phyloP scores from a whole-genome alignment of 1,284 basidiomycete species.

The Pulchroboletus neoregius region DNA sequence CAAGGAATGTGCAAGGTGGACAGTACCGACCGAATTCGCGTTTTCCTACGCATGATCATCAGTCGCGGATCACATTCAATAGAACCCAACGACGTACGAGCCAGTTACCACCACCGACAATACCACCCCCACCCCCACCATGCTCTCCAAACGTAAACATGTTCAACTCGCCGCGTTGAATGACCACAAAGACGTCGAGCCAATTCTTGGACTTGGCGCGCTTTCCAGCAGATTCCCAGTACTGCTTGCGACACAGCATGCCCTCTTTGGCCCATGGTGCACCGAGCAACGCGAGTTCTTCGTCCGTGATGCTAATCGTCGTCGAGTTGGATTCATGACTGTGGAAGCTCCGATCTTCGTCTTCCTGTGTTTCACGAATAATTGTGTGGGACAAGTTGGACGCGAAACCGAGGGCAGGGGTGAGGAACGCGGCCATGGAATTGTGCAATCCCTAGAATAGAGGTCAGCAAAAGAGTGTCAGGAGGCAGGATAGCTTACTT shows the following conservation, averaged over 20 bases:
- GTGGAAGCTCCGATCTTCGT: conserved; percentile 72
- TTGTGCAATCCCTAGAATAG: conserved; percentile 40
- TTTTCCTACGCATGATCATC: conserved; percentile 56
- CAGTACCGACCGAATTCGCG: conserved; percentile 76
- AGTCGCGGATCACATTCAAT: background rate
- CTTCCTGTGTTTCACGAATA: conserved; percentile 91
- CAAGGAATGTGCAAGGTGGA: conserved; percentile 83
- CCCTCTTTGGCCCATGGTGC: conserved; percentile 99
- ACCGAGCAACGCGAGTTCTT: conserved; percentile 90
- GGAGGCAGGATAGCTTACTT: conserved; percentile 42
- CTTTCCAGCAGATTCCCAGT: conserved; percentile 84
- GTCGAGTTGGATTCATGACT: conserved; percentile 61
- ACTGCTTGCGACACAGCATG: conserved; percentile 89
- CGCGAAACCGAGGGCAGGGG: conserved; percentile 88
- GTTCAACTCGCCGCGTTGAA: conserved; percentile 87
- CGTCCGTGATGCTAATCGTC: conserved; percentile 82
- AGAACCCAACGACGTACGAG: conserved; percentile 54
- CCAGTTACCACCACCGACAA: conserved; percentile 96
- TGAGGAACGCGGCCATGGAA: conserved; percentile 59
- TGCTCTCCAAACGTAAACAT: conserved; percentile 91
- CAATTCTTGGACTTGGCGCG: conserved; percentile 83
- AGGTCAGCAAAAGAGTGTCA: conserved; percentile 9
- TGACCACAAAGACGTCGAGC: conserved; percentile 94
- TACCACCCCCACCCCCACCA: conserved; percentile 50
- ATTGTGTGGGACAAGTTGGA: conserved; percentile 95